These are phyloP conservation scores for Sphagnum magellanicum DNA, from an alignment of 228 moss, liverwort and hornwort genomes.

Conservation along the genomic window DNA sequence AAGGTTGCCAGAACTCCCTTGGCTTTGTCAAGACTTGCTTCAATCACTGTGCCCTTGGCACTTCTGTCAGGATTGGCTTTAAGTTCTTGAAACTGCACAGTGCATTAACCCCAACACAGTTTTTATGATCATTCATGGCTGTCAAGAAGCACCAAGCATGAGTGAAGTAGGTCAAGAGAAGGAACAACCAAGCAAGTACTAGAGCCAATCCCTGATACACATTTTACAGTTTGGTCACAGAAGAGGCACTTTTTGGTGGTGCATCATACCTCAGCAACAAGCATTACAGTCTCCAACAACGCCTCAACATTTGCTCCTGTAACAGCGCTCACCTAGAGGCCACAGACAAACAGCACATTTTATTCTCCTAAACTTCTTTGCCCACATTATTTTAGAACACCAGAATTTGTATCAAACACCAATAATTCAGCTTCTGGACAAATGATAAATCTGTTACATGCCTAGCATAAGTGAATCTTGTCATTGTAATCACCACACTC, in stretches of 20 bases:
- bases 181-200: no score
- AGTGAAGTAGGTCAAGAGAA: no score
- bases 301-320: slow-evolving; percentile 66
- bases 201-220: no score
- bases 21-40: slow-evolving; percentile 81
- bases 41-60: slow-evolving; percentile 84
- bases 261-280: slow-evolving; percentile 74
- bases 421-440: no score
- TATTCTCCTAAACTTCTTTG: background rate
- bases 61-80: slow-evolving; percentile 84
- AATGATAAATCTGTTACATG: no score
- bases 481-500: no score
- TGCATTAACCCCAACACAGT: background rate
- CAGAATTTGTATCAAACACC: background rate
- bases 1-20: slow-evolving; percentile 79
- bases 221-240: no score
- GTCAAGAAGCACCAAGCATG: no score
- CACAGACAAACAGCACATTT: no score
- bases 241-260: no score
- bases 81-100: slow-evolving; percentile 78
- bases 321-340: slow-evolving; percentile 71
- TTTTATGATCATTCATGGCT: no score
- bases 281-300: slow-evolving; percentile 75
- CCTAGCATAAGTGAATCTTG: no score
- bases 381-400: background rate